Evolutionary conservation across 345 rosid genomes (phyloP), one percentile per base, ranked within the genome.

Genomic region (Sonneratia alba): DNA sequence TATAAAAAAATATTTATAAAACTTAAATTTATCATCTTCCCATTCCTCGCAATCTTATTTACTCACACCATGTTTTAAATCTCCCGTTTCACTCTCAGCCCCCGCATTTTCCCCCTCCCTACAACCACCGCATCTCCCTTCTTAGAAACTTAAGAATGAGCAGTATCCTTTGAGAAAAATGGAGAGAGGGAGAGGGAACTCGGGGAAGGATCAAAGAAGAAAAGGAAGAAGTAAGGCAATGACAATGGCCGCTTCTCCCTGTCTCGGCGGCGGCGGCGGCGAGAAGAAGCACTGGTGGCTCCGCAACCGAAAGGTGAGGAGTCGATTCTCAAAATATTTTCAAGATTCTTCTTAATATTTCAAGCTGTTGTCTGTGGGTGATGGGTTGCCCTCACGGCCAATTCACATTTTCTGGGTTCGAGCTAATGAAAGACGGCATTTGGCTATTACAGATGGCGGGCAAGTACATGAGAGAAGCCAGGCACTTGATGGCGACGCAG

Each of bases 251-350:
- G 77, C 89, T 70, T 72, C 79, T 42, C 89, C 75, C 12, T 80
- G 76, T 74, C 71, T 77, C 43, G 75, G 59, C 53, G 2, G 43
- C 43, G 43, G 43, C 43, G 75, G 59, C 51, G 62, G 55, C 74
- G 88, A 88, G 43, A 87, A 81, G 80, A 92, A 80, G 70, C 96
- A 85, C 80, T 88, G 97, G 97, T 95, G 99, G 99, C 90, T 90
- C 73, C 86, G 83, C 77, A 90, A 88, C 80, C 79, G 92, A 73
- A 95, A 86, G 97, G 99, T 90, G 74, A 49, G 13, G 18, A 11
- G 10, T 42, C 66, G 24, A 49, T 49, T 47, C 51, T 13, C 3
- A 47, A 47, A 47, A 47, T 13, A 8, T 10, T 47, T 47, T 47
- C 51, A 47, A 13, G 14, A 47, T 4, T 47, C 9, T 13, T 47